Evolutionary conservation across 768 basidiomycete genomes (phyloP).

Genomic region (Kondoa subrosea): DNA sequence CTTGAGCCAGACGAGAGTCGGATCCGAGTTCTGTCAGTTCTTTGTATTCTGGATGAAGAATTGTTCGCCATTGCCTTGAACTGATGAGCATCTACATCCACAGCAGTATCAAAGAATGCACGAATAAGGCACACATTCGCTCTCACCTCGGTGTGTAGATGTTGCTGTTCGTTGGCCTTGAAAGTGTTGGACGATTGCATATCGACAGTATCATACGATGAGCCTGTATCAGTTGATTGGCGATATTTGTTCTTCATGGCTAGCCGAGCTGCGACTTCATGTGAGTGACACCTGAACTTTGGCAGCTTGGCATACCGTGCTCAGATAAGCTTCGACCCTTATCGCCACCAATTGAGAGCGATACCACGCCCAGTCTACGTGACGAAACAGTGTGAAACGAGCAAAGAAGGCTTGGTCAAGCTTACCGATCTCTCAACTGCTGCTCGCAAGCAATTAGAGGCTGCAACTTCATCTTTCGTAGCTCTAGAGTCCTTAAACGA

Average conservation of each 20-base stretch:
- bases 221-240: background rate
- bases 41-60: background rate
- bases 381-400: no score
- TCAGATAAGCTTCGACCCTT: background rate
- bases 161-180: background rate
- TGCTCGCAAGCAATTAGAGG: background rate
- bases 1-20: background rate
- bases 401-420: no score
- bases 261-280: background rate
- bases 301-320: background rate
- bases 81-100: background rate
- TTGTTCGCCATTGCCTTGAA: background rate
- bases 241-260: background rate
- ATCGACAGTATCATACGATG: background rate
- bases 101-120: no score
- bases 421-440: background rate
- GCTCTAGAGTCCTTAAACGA: background rate
- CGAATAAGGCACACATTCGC: no score
- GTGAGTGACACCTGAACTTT: background rate
- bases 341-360: background rate
- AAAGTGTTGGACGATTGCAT: background rate
- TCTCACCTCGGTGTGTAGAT: no score
- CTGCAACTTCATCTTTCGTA: background rate
- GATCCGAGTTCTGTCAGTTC: background rate
- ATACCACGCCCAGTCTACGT: background rate